These are phyloP conservation scores for Yueomyces sp. DNA, from an alignment of 805 yeast species.

Conservation along the genomic window DNA sequence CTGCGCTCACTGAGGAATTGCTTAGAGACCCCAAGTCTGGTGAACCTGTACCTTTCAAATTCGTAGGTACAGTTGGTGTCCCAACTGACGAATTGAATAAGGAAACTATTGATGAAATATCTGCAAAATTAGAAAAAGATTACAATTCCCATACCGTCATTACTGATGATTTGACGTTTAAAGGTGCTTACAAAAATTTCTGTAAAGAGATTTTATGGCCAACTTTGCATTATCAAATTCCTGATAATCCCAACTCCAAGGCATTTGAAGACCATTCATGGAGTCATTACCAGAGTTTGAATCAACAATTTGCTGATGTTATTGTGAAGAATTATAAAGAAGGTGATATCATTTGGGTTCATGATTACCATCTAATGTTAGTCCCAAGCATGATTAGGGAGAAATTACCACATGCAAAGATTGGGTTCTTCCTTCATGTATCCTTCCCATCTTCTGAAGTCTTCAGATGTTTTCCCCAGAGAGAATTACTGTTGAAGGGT, in stretches of 20 bases:
- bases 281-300: slow-evolving; percentile 66
- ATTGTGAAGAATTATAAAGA: slow-evolving; percentile 52
- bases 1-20: slow-evolving; percentile 34
- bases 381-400: slow-evolving; percentile 78
- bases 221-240: slow-evolving; percentile 83
- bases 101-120: slow-evolving; percentile 39
- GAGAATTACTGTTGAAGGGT: slow-evolving; percentile 65
- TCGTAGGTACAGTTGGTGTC: slow-evolving; percentile 88
- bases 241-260: slow-evolving; percentile 86
- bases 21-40: slow-evolving; percentile 15
- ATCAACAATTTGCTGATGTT: slow-evolving; percentile 68
- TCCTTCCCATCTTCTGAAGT: slow-evolving; percentile 95
- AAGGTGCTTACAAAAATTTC: slow-evolving; percentile 83
- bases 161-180: slow-evolving; percentile 66
- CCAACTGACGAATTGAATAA: slow-evolving; percentile 74
- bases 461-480: slow-evolving; percentile 83
- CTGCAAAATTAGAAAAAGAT: slow-evolving; percentile 30
- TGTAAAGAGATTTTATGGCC: slow-evolving; percentile 97
- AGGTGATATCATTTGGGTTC: slow-evolving; percentile 81
- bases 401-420: slow-evolving; percentile 65
- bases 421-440: slow-evolving; percentile 85
- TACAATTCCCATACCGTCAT: slow-evolving; percentile 53
- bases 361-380: slow-evolving; percentile 82
- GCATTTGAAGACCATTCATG: slow-evolving; percentile 94
- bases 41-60: slow-evolving; percentile 26